Evolutionary conservation across 2,329 filamentous ascomycete species (phyloP).

Genomic region (Chaetomiaceae sp.): DNA sequence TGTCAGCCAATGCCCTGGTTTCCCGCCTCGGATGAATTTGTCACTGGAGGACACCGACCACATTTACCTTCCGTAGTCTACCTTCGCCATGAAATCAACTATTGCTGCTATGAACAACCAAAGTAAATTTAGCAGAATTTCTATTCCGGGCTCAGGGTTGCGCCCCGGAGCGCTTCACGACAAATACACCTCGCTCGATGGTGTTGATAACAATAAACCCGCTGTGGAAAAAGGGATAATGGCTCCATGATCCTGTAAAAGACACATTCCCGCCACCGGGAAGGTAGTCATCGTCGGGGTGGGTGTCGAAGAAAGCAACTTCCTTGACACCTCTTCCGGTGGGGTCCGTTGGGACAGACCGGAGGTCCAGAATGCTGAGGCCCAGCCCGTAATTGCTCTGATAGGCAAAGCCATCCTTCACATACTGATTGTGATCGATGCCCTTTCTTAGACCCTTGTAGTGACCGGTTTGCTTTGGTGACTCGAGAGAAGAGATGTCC

Average conservation of each 20-base stretch:
- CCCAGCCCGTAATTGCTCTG: conserved; percentile 45
- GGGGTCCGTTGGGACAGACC: conserved; percentile 30
- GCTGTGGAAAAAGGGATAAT: conserved; percentile 39
- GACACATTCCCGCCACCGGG: conserved; percentile 33
- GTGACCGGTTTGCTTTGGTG: conserved; percentile 38
- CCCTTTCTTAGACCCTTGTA: conserved; percentile 35
- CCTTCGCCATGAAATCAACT: no score
- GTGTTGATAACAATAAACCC: conserved; percentile 42
- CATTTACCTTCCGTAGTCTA: no score
- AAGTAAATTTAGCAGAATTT: no score
- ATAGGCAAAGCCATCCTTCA: conserved; percentile 37
- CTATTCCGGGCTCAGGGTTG: no score
- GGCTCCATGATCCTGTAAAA: conserved; percentile 40
- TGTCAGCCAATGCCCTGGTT: no score
- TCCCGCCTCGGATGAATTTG: no score
- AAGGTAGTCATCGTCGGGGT: conserved; percentile 42
- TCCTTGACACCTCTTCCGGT: conserved; percentile 39
- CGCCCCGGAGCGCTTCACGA: conserved; percentile 29
- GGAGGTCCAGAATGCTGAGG: conserved; percentile 34
- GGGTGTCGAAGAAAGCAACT: conserved; percentile 43
- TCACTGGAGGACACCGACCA: no score
- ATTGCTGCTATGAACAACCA: no score
- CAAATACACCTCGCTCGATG: conserved; percentile 41
- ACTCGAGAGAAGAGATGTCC: conserved; percentile 40
- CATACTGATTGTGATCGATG: conserved; percentile 44